A percentile compares a stretch with the other conserved stretches of the same genome.
Conservation (phyloP, 139 green algal species). For the Mesostigma viride region DNA sequence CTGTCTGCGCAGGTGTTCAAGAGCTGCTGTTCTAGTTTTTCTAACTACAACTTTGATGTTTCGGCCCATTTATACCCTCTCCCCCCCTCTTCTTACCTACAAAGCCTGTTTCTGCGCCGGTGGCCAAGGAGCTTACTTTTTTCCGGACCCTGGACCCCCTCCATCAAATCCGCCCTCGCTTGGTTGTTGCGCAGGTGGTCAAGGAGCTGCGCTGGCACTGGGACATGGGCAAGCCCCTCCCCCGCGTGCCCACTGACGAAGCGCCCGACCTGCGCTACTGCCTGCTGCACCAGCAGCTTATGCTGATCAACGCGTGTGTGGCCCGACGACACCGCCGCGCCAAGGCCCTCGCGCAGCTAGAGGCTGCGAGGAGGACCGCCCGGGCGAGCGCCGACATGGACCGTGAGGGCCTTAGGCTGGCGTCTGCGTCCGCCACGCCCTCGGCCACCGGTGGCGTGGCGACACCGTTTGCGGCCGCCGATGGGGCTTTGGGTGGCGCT, state of each 20-base stretch:
- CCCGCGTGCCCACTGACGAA: constrained; percentile 13
- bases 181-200: not conserved
- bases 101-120: not conserved
- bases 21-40: not conserved
- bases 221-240: constrained; percentile 10
- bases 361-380: too few relatives aligned
- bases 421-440: too few relatives aligned
- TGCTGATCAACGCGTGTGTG: constrained; percentile 32
- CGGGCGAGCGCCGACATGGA: too few relatives aligned
- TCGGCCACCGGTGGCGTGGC: too few relatives aligned
- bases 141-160: not conserved
- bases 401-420: too few relatives aligned
- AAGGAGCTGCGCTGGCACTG: constrained; percentile 25
- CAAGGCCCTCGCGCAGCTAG: too few relatives aligned
- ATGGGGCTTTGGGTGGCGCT: too few relatives aligned
- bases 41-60: not conserved
- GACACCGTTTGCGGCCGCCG: too few relatives aligned
- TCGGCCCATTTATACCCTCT: too few relatives aligned
- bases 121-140: not conserved
- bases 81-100: too few relatives aligned
- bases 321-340: constrained; percentile 1
- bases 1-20: too few relatives aligned
- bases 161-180: not conserved
- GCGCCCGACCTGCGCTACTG: constrained; percentile 29
- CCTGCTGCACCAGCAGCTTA: constrained; percentile 32